phyloP scores from a whole-genome alignment of 257 asterid species.

The Misopates orontium region DNA sequence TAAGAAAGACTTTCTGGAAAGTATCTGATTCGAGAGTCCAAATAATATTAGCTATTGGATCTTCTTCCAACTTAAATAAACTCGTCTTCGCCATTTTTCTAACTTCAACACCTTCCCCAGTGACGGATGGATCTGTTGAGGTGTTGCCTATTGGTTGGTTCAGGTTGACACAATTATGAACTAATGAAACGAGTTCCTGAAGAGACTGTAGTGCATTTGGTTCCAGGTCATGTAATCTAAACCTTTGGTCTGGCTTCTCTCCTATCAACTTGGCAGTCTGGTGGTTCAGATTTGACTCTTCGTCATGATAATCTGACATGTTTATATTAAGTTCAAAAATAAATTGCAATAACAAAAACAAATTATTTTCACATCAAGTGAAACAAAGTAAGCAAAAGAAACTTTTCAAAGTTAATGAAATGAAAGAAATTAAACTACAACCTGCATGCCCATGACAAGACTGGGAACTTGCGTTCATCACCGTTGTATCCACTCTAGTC shows the following conservation, averaged over 20 bases:
- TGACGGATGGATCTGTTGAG: constrained; percentile 34
- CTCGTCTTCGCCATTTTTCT: constrained; percentile 31
- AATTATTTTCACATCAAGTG: constrained; percentile 16
- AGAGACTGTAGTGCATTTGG: constrained; percentile 60
- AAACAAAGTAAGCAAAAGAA: constrained; percentile 17
- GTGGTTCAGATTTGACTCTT: constrained; percentile 33
- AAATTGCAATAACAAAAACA: constrained; percentile 19
- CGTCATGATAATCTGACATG: constrained; percentile 38
- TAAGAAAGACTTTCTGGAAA: constrained; percentile 59
- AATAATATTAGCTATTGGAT: constrained; percentile 68
- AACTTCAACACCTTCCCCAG: constrained; percentile 37
- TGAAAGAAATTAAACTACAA: constrained; percentile 16
- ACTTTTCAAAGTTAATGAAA: constrained; percentile 19
- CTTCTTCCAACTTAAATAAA: constrained; percentile 55
- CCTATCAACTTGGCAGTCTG: constrained; percentile 36
- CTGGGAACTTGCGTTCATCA: constrained; percentile 36
- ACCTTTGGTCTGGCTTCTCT: constrained; percentile 36
- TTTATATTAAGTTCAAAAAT: constrained; percentile 26
- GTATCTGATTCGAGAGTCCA: constrained; percentile 72
- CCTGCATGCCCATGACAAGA: constrained; percentile 41
- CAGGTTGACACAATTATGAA: constrained; percentile 56
- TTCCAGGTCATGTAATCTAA: constrained; percentile 57
- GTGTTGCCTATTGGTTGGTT: constrained; percentile 41
- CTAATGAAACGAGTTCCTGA: constrained; percentile 68
- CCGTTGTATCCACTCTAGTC: constrained; percentile 29